These are phyloP conservation scores for Paramecium biaurelia DNA, from an alignment of 73 alveolate genomes.

Conservation along the genomic window DNA sequence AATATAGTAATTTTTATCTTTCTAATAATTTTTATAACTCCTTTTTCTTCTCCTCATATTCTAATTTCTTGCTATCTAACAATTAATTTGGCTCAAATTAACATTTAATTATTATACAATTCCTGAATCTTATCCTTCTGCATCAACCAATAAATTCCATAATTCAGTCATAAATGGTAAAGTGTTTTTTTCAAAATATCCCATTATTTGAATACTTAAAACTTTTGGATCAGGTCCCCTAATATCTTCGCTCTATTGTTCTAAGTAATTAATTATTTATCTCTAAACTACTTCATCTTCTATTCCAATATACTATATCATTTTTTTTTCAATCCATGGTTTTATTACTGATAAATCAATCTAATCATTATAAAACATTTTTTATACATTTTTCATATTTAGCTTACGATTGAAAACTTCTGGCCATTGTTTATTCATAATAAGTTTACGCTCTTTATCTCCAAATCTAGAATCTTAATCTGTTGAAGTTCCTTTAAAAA, in stretches of 20 bases:
- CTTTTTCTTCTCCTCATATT: conserved; percentile 8
- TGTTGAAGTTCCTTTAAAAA: conserved; percentile 48
- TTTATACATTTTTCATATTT: conserved; percentile 16
- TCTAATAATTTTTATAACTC: not conserved
- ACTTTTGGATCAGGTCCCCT: conserved; percentile 52
- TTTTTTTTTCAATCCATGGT: conserved; percentile 30
- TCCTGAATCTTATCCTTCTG: not conserved
- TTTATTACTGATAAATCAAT: conserved; percentile 27
- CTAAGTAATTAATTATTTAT: conserved; percentile 51
- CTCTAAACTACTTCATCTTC: conserved; percentile 57
- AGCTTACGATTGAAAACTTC: conserved; percentile 2
- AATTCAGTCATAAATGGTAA: conserved; percentile 40
- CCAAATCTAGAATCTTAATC: conserved; percentile 48
- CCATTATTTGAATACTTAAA: not conserved
- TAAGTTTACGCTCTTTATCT: conserved; percentile 41
- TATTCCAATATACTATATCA: conserved; percentile 32
- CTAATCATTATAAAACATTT: not conserved
- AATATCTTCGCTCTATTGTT: conserved; percentile 1
- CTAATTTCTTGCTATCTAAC: not conserved
- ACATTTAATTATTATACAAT: not conserved
- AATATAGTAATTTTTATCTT: not conserved
- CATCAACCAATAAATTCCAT: conserved; percentile 41
- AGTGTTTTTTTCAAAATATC: conserved; percentile 46
- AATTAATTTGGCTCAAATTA: not conserved
- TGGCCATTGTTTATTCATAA: conserved; percentile 29